Evolutionary conservation across 768 basidiomycete species (phyloP).

Genomic region (Leucogyrophana mollusca): DNA sequence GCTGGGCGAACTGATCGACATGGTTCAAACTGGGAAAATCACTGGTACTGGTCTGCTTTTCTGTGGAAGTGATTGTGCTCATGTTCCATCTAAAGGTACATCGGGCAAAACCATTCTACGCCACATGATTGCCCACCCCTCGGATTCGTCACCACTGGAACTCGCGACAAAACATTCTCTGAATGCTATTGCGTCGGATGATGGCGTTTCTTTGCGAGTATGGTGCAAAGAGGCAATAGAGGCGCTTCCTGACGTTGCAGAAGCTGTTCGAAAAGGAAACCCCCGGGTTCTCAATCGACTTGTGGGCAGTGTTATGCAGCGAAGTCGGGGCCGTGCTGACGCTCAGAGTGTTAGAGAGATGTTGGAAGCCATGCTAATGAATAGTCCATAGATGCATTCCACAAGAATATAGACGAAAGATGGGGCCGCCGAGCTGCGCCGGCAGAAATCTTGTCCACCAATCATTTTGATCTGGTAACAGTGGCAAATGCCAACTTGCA

Average conservation of each 20-base stretch:
- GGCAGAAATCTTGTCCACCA: too few relatives aligned
- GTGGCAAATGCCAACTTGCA: too few relatives aligned
- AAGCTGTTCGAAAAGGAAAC: constrained; percentile 66
- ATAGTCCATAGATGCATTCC: neutral
- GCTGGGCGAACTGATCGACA: constrained; percentile 75
- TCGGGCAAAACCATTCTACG: constrained; percentile 78
- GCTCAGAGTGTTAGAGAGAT: constrained; percentile 54
- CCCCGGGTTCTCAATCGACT: constrained; percentile 71
- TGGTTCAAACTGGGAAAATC: constrained; percentile 63
- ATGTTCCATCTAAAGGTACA: constrained; percentile 48
- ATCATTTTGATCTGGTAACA: too few relatives aligned
- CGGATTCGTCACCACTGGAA: constrained; percentile 34
- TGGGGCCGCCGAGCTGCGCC: too few relatives aligned
- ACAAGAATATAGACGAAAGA: too few relatives aligned
- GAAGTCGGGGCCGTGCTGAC: constrained; percentile 76
- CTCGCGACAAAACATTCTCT: constrained; percentile 53
- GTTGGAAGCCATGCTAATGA: constrained; percentile 45
- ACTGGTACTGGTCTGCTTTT: constrained; percentile 52
- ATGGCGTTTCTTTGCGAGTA: constrained; percentile 39
- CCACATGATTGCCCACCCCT: constrained; percentile 53
- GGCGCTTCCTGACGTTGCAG: constrained; percentile 64
- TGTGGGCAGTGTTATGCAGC: constrained; percentile 83
- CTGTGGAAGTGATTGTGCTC: neutral
- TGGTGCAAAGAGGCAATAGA: constrained; percentile 67
- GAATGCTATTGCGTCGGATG: constrained; percentile 35